Conservation (phyloP, 495 filamentous ascomycete genomes). For the Hypomontagnella submonticulosa region DNA sequence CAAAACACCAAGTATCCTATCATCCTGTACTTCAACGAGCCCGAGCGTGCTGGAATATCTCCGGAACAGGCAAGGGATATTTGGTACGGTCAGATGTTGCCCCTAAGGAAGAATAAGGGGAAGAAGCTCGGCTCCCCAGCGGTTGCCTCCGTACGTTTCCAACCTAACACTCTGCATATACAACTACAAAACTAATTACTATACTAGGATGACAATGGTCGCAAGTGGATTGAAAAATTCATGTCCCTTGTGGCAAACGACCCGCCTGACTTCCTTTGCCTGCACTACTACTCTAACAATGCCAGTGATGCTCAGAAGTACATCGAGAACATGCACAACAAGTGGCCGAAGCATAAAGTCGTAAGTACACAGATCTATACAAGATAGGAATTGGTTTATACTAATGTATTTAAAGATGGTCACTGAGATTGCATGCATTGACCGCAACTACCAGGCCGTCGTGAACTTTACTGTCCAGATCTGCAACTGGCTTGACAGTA, state of each 20-base stretch:
- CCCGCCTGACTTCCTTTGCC: conserved; percentile 56
- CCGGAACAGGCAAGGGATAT: conserved; percentile 54
- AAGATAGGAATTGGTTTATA: background rate
- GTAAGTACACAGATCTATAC: conserved; percentile 28
- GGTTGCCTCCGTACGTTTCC: conserved; percentile 40
- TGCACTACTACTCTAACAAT: conserved; percentile 61
- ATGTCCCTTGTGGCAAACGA: conserved; percentile 52
- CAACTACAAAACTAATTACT: conserved; percentile 15
- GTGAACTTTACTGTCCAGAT: conserved; percentile 54
- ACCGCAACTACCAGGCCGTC: conserved; percentile 52
- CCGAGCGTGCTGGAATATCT: conserved; percentile 54
- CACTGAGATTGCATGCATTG: conserved; percentile 58
- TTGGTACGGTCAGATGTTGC: conserved; percentile 54
- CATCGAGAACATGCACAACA: conserved; percentile 50
- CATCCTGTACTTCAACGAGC: conserved; percentile 62
- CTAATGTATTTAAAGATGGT: conserved; percentile 48
- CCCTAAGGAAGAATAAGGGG: conserved; percentile 51
- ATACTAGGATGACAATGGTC: conserved; percentile 49
- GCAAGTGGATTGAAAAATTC: conserved; percentile 57
- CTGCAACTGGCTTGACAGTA: conserved; percentile 58
- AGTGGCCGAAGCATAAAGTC: conserved; percentile 44
- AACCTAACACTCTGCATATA: background rate
- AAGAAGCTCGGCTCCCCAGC: conserved; percentile 53
- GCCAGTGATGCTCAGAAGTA: conserved; percentile 47
- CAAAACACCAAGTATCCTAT: conserved; percentile 44